Conservation (phyloP, 176 grass and related monocot species). For the Hordeum marinum region DNA sequence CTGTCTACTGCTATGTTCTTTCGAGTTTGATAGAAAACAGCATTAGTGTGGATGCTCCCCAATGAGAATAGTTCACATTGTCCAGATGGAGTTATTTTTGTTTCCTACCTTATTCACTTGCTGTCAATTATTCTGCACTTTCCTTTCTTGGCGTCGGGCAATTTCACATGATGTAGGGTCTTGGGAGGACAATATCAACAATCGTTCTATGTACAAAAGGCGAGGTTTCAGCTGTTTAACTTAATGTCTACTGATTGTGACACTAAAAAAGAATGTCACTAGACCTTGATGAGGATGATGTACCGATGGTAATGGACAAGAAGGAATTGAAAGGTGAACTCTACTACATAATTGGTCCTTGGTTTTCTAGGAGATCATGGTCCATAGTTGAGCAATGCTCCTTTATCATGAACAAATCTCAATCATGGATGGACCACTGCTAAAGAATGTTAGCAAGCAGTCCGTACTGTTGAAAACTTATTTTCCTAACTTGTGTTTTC, state of each 20-base stretch:
- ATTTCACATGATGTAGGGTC: slow-evolving; percentile 41
- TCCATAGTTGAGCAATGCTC: too few species aligned
- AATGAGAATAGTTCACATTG: slow-evolving; percentile 82
- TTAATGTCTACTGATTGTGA: slow-evolving; percentile 48
- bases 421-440: too few species aligned
- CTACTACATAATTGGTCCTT: too few species aligned
- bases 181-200: slow-evolving; percentile 87
- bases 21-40: slow-evolving; percentile 71
- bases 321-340: slow-evolving; percentile 20
- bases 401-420: too few species aligned
- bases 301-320: slow-evolving; percentile 4
- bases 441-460: too few species aligned
- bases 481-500: too few species aligned
- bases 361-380: too few species aligned
- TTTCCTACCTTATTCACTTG: slow-evolving; percentile 16
- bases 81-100: slow-evolving; percentile 63
- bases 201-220: slow-evolving; percentile 76
- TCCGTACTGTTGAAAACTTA: too few species aligned
- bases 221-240: slow-evolving; percentile 62
- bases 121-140: slow-evolving; percentile 15
- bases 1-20: slow-evolving; percentile 12
- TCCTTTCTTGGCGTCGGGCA: background rate
- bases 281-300: slow-evolving; percentile 56
- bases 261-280: slow-evolving; percentile 25
- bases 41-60: slow-evolving; percentile 85